Evolutionary conservation across 805 yeast species (phyloP).

Genomic region (Wickerhamomyces hampshirensis): DNA sequence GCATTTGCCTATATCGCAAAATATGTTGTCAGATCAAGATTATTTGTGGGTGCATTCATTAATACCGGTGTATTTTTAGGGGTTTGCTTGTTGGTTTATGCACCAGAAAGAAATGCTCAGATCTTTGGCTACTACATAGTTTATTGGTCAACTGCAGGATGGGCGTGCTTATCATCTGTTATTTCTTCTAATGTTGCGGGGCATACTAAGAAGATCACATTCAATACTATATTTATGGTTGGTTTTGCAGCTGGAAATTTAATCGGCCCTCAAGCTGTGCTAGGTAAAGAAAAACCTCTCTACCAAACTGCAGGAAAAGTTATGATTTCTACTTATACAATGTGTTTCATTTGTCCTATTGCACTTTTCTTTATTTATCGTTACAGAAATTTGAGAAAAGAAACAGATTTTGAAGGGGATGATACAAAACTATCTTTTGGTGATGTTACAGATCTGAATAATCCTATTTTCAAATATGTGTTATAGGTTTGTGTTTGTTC

Average conservation of each 20-base stretch:
- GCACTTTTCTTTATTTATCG: not conserved
- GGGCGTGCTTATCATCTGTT: conserved; percentile 29
- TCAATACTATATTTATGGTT: conserved; percentile 52
- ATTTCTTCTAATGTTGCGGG: conserved; percentile 57
- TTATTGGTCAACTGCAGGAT: conserved; percentile 33
- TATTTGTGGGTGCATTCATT: conserved; percentile 18
- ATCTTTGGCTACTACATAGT: conserved; percentile 25
- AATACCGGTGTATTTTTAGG: conserved; percentile 20
- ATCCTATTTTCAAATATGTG: not conserved
- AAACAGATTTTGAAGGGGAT: not conserved
- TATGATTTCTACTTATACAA: too few relatives aligned
- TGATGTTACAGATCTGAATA: not conserved
- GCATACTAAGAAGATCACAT: conserved; percentile 59
- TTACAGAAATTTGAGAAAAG: conserved; percentile 11
- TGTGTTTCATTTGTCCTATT: too few relatives aligned
- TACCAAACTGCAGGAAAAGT: conserved; percentile 48
- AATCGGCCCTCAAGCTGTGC: conserved; percentile 70
- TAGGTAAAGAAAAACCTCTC: conserved; percentile 47
- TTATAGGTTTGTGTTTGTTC: too few relatives aligned
- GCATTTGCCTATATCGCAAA: conserved; percentile 18
- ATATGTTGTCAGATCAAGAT: conserved; percentile 19
- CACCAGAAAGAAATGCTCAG: conserved; percentile 24
- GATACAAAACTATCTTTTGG: conserved; percentile 19
- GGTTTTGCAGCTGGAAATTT: conserved; percentile 65
- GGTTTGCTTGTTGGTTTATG: conserved; percentile 28